Evolutionary conservation across 2,329 filamentous ascomycete species (phyloP), one percentile per base, ranked within the genome.

Genomic region (Daldinia sp.): DNA sequence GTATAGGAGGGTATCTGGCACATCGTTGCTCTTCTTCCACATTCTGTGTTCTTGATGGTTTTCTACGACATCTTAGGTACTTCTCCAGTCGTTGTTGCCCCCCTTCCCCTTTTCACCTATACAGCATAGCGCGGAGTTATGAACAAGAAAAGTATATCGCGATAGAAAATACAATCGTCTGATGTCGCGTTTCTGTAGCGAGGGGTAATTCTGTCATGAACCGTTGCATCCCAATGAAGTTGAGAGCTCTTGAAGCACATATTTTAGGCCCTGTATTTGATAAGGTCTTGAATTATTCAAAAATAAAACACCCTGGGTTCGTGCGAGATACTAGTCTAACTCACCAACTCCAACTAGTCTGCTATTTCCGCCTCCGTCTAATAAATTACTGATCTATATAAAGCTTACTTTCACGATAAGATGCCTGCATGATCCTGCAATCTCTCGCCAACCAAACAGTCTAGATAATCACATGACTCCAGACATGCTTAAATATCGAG

Each of bases 61-160:
- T 54, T 39, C 33, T 20, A 60, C 68, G 68, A 72, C 71, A 70
- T 60, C 65, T 70, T 51, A 53, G 48, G 30, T 20, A 23, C 18
- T 13, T 54, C 53, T 37, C 46, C 59, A n/a, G 39, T 18, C 42
- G 28, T 26, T 15, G 28, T 62, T 60, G 33, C 42, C 48, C 53
- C 33, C 35, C 13, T 39, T 39, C 3, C 13, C 35, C 35, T 15
- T 5, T 2, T 42, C 28, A 44, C 60, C 28, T 66, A 56, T 41
- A 46, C 63, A 68, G 65, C 68, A 69, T 67, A 72, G 70, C 70
- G 56, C 33, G 70, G 70, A 70, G 70, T 72, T 68, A 7, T 57
- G 55, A 65, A 55, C 42, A 54, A 61, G 50, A 63, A 48, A 61
- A 54, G 57, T 37, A 35, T 44, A 33, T 62, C 20, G 30, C 26